Evolutionary conservation across 2,329 filamentous ascomycete genomes (phyloP).

Genomic region (Trichoderma guizhouense): DNA sequence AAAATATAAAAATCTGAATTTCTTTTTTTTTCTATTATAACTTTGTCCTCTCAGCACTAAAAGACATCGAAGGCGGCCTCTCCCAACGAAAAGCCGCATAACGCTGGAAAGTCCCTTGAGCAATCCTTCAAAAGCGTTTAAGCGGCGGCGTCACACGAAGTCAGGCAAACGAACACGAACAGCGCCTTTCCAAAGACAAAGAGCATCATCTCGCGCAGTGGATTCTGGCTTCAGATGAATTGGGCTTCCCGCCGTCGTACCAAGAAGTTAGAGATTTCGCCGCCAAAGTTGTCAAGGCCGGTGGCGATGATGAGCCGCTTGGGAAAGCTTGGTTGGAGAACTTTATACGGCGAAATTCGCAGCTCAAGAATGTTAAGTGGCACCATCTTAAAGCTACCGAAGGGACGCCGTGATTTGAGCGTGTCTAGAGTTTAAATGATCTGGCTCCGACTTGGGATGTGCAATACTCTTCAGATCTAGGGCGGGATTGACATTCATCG

Average conservation of each 20-base stretch:
- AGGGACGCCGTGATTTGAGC: not conserved
- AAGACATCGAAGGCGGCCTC: not conserved
- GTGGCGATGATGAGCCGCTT: constrained; percentile 13
- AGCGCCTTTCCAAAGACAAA: constrained; percentile 15
- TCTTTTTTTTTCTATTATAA: too few relatives aligned
- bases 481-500: not conserved
- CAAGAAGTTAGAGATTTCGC: constrained; percentile 12
- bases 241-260: constrained; percentile 2
- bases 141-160: not conserved
- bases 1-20: too few relatives aligned
- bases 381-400: not conserved
- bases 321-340: constrained; percentile 16
- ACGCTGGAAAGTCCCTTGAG: constrained; percentile 5
- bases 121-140: not conserved
- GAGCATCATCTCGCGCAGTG: constrained; percentile 15
- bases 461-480: not conserved
- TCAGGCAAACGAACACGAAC: not conserved
- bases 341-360: constrained; percentile 14
- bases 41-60: not conserved
- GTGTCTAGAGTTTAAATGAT: not conserved
- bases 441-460: not conserved
- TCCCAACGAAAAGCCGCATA: constrained; percentile 2
- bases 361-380: constrained; percentile 3
- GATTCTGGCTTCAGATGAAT: not conserved
- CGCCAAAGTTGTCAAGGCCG: not conserved